Base-by-base conservation (phyloP, 306 rosid genomes). In the Prunus dulcis region DNA sequence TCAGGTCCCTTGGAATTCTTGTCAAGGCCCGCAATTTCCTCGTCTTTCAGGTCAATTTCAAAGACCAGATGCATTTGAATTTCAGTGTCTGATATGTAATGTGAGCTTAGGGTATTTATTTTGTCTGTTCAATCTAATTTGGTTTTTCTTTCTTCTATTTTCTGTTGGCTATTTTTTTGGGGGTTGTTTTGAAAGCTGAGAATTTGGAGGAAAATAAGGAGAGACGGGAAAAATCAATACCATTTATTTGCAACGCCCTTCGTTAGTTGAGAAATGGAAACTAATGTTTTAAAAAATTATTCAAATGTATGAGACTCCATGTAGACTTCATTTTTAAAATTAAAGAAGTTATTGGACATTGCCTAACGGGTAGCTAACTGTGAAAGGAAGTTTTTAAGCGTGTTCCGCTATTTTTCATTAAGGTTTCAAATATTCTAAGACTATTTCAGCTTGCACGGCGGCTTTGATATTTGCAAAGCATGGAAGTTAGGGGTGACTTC, bases 11-110 rank as follows among this genome's bases (percentile, higher is more conserved):
- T n/a, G 99, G 98, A n/a, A 89, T 96, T 74, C 96, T 96, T 2
- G 96, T 96, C 78, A 96, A 96, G 89, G 99, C 99, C 72, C 91
- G 98, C 65, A 96, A 96, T 89, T 96, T 96, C 77, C 88, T 96
- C 17, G 99, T 96, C 27, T 96, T 96, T 86, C 99, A 96, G 99
- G 99, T 96, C 81, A 22, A 15, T 70, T 75, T 66, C 72, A 17
- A 32, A 15, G 18, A 8, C 27, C 67, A 3, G 1, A 73, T 60
- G 9, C 57, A 60, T 62, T 25, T 12, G 7, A 43, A 5, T 71
- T 13, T 52, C 3, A n/a, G 58, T 68, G 15, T 23, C 3, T 12
- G 72, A 32, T 43, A 34, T 49, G 8, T 43, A 51, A 18, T 41
- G 69, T 72, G 72, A 41, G 51, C 22, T 56, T 66, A 22, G 65